Percentiles rank a stretch among this genome's conserved stretches.
These are phyloP conservation scores for Microbotryum violaceum DNA, from an alignment of 1,284 basidiomycete genomes.

Conservation along the genomic window DNA sequence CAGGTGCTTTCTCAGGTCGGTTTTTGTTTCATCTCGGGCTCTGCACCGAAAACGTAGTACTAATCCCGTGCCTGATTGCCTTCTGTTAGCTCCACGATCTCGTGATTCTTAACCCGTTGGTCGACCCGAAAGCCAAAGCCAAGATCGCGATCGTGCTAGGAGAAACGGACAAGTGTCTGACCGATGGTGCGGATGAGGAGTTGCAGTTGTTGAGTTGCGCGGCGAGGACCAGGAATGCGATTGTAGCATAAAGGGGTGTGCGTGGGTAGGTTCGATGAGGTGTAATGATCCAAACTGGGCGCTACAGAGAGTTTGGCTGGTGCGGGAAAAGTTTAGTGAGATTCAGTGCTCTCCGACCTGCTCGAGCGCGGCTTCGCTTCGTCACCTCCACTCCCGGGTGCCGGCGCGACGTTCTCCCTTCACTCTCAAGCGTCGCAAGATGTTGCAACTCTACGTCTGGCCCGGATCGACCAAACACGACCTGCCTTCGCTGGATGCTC, in stretches of 20 bases:
- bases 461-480: slow-evolving; percentile 19
- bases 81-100: slow-evolving; percentile 74
- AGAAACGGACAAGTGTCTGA: slow-evolving; percentile 91
- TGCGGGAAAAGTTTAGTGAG: too few species aligned
- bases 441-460: slow-evolving; percentile 16
- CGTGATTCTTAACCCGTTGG: slow-evolving; percentile 68
- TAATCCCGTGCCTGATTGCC: neutral
- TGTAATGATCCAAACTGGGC: too few species aligned
- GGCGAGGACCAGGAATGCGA: slow-evolving; percentile 50
- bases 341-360: too few species aligned
- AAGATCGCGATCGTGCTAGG: slow-evolving; percentile 76
- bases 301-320: too few species aligned
- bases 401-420: too few species aligned
- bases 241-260: slow-evolving; percentile 3
- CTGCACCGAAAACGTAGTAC: neutral
- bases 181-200: slow-evolving; percentile 97
- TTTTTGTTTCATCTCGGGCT: neutral
- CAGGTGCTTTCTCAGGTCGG: slow-evolving; percentile 81
- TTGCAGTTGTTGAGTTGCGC: slow-evolving; percentile 86
- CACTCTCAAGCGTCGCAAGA: neutral
- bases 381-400: too few species aligned
- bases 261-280: neutral
- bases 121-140: slow-evolving; percentile 75
- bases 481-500: slow-evolving; percentile 22
- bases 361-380: too few species aligned